Percentiles rank a stretch among this genome's conserved stretches.
Evolutionary conservation across 2,329 filamentous ascomycete genomes (phyloP).

Genomic region (Clathrospora elynae): DNA sequence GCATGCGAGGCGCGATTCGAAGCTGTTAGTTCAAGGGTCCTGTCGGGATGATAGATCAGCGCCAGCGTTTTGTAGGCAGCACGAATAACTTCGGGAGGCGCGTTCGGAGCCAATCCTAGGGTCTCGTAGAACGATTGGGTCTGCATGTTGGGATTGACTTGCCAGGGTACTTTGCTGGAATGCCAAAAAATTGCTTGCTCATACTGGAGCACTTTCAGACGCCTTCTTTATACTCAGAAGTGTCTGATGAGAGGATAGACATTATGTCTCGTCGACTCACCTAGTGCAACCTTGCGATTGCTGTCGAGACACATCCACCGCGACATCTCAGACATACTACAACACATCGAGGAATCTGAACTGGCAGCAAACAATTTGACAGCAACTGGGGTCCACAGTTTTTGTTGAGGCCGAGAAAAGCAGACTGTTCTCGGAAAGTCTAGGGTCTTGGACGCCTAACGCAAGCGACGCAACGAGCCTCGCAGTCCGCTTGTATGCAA

Average conservation of each 20-base stretch:
- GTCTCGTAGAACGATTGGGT: conserved; percentile 20
- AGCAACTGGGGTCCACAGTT: too few species aligned
- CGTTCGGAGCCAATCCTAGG: conserved; percentile 22
- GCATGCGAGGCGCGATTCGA: conserved; percentile 15
- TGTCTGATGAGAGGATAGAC: conserved; percentile 4
- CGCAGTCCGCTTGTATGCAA: conserved; percentile 1
- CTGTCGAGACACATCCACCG: background rate
- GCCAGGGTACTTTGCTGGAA: background rate
- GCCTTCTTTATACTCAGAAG: background rate
- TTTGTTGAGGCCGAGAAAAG: too few species aligned
- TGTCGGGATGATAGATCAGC: conserved; percentile 22
- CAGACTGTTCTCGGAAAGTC: background rate
- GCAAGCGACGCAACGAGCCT: background rate
- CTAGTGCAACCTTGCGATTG: background rate
- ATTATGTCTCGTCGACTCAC: conserved; percentile 14
- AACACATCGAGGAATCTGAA: background rate
- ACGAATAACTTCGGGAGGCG: conserved; percentile 20
- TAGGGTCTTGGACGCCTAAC: background rate
- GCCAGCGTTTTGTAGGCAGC: conserved; percentile 28
- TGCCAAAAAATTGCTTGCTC: background rate
- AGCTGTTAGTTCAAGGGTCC: conserved; percentile 15
- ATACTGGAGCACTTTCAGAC: conserved; percentile 4
- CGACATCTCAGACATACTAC: background rate
- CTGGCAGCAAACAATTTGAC: too few species aligned
- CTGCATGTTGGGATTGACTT: conserved; percentile 2